Base-by-base conservation (phyloP, 2,329 filamentous ascomycete species). In the Pestalotiopsis sp. region DNA sequence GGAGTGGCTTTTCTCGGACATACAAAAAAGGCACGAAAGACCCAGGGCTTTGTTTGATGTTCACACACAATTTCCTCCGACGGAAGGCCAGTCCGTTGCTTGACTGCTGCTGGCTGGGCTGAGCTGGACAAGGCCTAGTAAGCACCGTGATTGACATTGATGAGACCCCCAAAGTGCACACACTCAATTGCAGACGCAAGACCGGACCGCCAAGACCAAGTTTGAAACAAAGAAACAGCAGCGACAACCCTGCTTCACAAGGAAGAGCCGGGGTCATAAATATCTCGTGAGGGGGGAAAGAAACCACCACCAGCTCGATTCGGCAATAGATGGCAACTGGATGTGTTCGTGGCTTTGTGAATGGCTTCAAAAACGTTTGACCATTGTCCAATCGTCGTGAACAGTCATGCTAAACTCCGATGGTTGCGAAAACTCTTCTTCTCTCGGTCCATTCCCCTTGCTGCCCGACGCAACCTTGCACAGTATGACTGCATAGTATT, bases 221-320 rank as follows among this genome's bases (percentile, higher is more conserved):
- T 52, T 68, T 69, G 71, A 73, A 72, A 73, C 72, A 69, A 49
- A 71, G 69, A 72, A 72, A 73, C 69, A 71, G 62, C 31, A 61
- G 65, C 66, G 55, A 25, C 67, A 69, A 67, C 69, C 31, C 59
- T 62, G 59, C 59, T 36, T 36, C 59, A 2, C 7, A 9, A n/a
- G 45, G 17, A 17, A n/a, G 45, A 11, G 45, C 17, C 17, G 14
- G 17, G 9, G 11, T n/a, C 17, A 52, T 23, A n/a, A 12, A 3
- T n/a, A n/a, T 52, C n/a, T 52, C 17, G 45, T 52, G 17, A 17
- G n/a, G 14, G 13, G 20, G 13, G 20, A 52, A n/a, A n/a, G 17
- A 52, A 14, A n/a, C 45, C 45, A 52, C 45, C 45, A n/a, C 45
- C 45, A 52, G 17, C 14, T 20, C 45, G 45, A 52, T 52, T 52